Percentiles rank a stretch among this genome's conserved stretches.
Conservation (phyloP, 2,329 filamentous ascomycete species). For the Hortaea werneckii region DNA sequence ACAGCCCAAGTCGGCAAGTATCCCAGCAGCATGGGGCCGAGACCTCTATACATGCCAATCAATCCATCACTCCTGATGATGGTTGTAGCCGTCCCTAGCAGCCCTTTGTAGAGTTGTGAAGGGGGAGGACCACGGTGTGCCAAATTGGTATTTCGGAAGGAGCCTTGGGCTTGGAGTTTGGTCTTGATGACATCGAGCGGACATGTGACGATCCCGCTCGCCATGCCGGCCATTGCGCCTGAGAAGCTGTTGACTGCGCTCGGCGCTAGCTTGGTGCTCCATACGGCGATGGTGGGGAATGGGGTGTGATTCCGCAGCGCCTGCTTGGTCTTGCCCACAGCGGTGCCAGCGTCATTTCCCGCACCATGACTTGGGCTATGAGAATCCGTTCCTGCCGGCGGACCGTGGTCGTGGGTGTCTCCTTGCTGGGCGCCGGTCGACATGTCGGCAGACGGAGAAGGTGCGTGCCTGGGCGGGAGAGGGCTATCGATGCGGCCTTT, state of each 20-base stretch:
- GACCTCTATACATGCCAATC: conserved; percentile 80
- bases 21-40: conserved; percentile 88
- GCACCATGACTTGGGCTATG: conserved; percentile 3
- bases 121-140: conserved; percentile 27
- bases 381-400: not conserved
- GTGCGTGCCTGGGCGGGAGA: conserved; percentile 8
- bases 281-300: conserved; percentile 29
- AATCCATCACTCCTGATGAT: conserved; percentile 87
- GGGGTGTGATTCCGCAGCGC: conserved; percentile 14
- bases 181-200: conserved; percentile 99
- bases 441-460: conserved; percentile 14
- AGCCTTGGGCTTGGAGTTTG: conserved; percentile 92
- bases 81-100: conserved; percentile 72
- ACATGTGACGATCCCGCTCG: conserved; percentile 88
- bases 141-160: conserved; percentile 46
- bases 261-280: conserved; percentile 40
- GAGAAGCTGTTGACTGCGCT: conserved; percentile 67
- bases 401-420: conserved; percentile 21
- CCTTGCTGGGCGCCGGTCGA: conserved; percentile 1
- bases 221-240: conserved; percentile 81
- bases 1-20: conserved; percentile 98
- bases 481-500: conserved; percentile 18
- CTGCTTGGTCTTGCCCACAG: conserved; percentile 9
- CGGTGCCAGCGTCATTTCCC: conserved; percentile 11
- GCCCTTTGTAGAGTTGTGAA: conserved; percentile 63